Evolutionary conservation across 1,284 basidiomycete genomes (phyloP), one percentile per base, ranked within the genome.

Genomic region (Pisolithus thermaeus): DNA sequence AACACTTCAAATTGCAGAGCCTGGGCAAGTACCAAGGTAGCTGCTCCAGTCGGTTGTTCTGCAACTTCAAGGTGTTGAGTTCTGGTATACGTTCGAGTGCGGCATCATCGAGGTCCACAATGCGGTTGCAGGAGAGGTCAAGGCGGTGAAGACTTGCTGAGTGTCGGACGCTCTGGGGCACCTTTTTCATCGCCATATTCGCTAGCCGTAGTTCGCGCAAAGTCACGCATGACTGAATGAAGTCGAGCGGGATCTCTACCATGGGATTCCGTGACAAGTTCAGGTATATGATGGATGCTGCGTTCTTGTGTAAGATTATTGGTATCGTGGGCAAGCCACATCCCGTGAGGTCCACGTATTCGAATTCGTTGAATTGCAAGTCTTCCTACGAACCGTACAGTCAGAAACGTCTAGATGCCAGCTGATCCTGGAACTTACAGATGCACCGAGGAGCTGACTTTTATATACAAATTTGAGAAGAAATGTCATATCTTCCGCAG

Each of bases 221-320:
- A 5, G 76, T 81, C 3, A 81, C 83, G 64, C 94, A 97, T 9
- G 88, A 83, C 69, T 98, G 92, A 48, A 97, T 88, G 66, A 99
- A 99, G 71, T 99, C 97, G 46, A 92, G 82, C 0, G 97, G 97
- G 36, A 99, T 86, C 67, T 99, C 96, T 50, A 95, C 82, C 81
- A 97, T 93, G 1, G 96, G 94, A 65, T 99, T 99, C 53, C 90
- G 84, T 3, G 94, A 96, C 7, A 99, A 79, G 60, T 93, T 92
- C 53, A 99, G 84, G 47, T 81, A 87, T 59, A 91, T 77, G 62
- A 99, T 94, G 47, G 83, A 83, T 60, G 91, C 84, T 3, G 95
- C 93, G 58, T 93, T 86, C 53, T 84, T 78, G 68, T 99, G 93
- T 4, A 98, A 77, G 56, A 87, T 78, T 59, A 97, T 87, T 2